Evolutionary conservation across 495 filamentous ascomycete species (phyloP), one percentile per base, ranked within the genome.

Genomic region (Clohesyomyces aquaticus): DNA sequence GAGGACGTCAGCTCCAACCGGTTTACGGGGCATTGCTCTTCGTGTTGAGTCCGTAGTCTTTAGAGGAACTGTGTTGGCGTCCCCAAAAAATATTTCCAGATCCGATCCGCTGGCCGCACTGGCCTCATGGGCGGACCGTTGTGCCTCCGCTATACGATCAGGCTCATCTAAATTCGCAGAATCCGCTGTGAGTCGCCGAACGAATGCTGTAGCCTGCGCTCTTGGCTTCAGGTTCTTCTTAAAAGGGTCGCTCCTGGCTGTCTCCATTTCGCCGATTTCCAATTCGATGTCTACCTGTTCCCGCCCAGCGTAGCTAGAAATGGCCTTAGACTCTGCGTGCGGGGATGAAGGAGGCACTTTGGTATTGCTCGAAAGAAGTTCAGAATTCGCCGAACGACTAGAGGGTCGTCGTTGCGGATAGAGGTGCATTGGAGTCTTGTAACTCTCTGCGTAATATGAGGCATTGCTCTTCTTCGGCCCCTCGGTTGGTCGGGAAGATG

Each of bases 331-430:
- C 10, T 54, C 67, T n/a, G 62, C 62, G 42, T 57, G 35, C 43
- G 67, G 67, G 6, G 62, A 60, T 14, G 63, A 62, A 22, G 67
- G 67, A 4, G 50, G 18, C 8, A 63, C 57, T 35, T 70, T 70
- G 63, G 53, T 70, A 45, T 70, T 70, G 59, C 67, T 70, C 0
- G 62, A 70, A 10, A 66, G 52, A 42, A 63, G 21, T 18, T 66
- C 56, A 4, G 19, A 23, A 22, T 41, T 42, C 10, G 26, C 28
- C 4, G 63, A 66, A 4, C 51, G 38, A 21, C 49, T 42, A 3
- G 57, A 56, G 18, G 55, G 14, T 4, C 10, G 28, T 4, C 42
- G 45, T 22, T 56, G n/a, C 3, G 18, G 28, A 32, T 32, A 35
- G 27, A 48, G 51, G 28, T 63, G 51, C 21, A 25, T 18, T 3